Base-by-base conservation (phyloP, 2,329 filamentous ascomycete genomes). In the Lasiodiplodia sp. region DNA sequence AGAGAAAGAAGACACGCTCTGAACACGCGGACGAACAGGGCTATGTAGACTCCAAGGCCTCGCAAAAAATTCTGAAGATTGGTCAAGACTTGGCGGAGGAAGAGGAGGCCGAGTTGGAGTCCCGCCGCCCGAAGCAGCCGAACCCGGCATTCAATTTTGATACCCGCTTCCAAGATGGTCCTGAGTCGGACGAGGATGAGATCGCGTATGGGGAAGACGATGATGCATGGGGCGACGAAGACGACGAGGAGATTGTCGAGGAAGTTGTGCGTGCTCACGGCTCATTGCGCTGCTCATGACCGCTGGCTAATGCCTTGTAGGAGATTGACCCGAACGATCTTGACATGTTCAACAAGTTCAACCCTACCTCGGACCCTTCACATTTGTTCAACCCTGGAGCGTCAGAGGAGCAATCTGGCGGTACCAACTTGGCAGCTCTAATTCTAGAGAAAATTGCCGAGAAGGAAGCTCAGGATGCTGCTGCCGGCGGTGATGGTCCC, bases 361-460 rank as follows among this genome's bases (percentile, higher is more conserved):
- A 97, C 74, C 92, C 90, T 0, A 84, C 90, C 34, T 86, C 92
- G 73, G 90, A 93, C 71, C 89, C 92, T 4, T 96, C 72, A 84
- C 94, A 72, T 18, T 40, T 68, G 16, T 65, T 68, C 38, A 89
- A 90, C 77, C 88, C 92, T 53, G 87, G 87, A 34, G 75, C 77
- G 18, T 76, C 78, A 21, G 75, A 73, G 70, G 78, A 70, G 72
- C 75, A 69, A 52, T 81, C 79, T 12, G 78, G 78, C 14, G 81
- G 81, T 64, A 93, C 91, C 71, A 97, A 98, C 79, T 85, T 99
- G 68, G 94, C 96, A 18, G 94, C 97, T 76, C 83, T 99, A 71
- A 99, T 99, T 72, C 83, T 99, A 69, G 90, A 95, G 77, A 97
- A 97, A 82, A 99, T 99, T 76, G 93, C 94, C 4, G 91, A 92